Conservation (phyloP, 208 protist species). For the Leishmania martiniquensis region DNA sequence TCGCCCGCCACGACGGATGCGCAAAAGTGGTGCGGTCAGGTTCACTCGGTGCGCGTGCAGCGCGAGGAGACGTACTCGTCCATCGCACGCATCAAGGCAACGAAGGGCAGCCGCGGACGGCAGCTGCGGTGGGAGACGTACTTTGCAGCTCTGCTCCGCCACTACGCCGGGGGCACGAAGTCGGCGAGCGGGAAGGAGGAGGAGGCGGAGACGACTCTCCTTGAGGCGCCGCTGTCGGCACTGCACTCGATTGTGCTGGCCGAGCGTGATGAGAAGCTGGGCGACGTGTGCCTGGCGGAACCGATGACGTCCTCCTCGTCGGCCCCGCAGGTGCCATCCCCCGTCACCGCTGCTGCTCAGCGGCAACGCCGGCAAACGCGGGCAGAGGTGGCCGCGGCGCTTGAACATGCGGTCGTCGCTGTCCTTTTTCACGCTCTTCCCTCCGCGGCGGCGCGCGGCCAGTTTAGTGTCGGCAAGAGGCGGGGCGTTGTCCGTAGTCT, state of each 20-base stretch:
- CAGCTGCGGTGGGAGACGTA: slow-evolving; percentile 62
- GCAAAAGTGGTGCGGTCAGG: slow-evolving; percentile 29
- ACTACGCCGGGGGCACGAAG: slow-evolving; percentile 34
- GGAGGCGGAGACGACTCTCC: slow-evolving; percentile 30
- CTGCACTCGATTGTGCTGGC: slow-evolving; percentile 38
- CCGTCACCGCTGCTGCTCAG: background rate
- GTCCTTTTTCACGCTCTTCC: slow-evolving; percentile 45
- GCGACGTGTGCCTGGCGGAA: slow-evolving; percentile 13
- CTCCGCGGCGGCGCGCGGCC: background rate
- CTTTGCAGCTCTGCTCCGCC: slow-evolving; percentile 55
- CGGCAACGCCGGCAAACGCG: slow-evolving; percentile 16
- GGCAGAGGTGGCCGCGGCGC: slow-evolving; percentile 50
- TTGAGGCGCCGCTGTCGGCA: slow-evolving; percentile 23
- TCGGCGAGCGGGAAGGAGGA: background rate
- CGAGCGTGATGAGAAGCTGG: slow-evolving; percentile 36
- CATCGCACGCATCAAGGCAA: slow-evolving; percentile 28
- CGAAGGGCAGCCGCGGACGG: slow-evolving; percentile 54
- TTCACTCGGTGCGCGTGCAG: slow-evolving; percentile 46
- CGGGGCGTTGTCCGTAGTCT: slow-evolving; percentile 39
- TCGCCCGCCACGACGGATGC: background rate
- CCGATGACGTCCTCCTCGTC: background rate
- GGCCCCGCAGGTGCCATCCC: background rate
- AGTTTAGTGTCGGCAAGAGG: background rate
- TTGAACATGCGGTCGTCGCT: slow-evolving; percentile 79
- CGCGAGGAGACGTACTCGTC: slow-evolving; percentile 35